Percentiles rank a stretch among this genome's conserved stretches.
These are phyloP conservation scores for Thinopyrum obtusiflorum DNA, from an alignment of 202 grass and related monocot species.

Conservation along the genomic window DNA sequence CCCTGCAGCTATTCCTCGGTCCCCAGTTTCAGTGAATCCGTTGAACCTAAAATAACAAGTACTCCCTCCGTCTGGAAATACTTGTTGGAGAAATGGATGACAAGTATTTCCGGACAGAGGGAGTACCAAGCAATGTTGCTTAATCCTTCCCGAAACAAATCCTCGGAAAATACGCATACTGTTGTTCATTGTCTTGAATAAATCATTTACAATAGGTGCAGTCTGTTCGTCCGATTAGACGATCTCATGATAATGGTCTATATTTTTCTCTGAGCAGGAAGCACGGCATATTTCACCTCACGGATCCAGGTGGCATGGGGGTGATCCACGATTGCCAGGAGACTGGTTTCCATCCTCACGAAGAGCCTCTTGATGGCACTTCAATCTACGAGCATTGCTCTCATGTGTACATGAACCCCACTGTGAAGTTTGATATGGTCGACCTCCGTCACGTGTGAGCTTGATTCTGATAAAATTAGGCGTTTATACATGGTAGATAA, in stretches of 20 bases:
- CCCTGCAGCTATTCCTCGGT: background rate
- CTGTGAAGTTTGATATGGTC: constrained; percentile 77
- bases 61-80: too few species aligned
- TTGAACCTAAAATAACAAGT: background rate
- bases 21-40: background rate
- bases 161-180: background rate
- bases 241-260: background rate
- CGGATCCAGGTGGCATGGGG: constrained; percentile 80
- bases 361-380: constrained; percentile 76
- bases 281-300: constrained; percentile 96
- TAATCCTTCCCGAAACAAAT: background rate
- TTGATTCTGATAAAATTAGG: background rate
- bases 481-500: background rate
- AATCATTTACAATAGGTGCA: background rate
- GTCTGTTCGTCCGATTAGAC: background rate
- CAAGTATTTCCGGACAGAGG: too few species aligned
- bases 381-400: constrained; percentile 93
- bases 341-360: constrained; percentile 91
- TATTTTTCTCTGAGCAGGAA: constrained; percentile 51
- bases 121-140: background rate
- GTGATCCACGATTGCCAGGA: constrained; percentile 84
- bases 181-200: background rate
- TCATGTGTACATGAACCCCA: constrained; percentile 93
- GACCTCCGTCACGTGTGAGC: constrained; percentile 69
- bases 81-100: too few species aligned